Evolutionary conservation across 139 green algal genomes (phyloP), one percentile per base, ranked within the genome.

Genomic region (Asterochloris sp.): DNA sequence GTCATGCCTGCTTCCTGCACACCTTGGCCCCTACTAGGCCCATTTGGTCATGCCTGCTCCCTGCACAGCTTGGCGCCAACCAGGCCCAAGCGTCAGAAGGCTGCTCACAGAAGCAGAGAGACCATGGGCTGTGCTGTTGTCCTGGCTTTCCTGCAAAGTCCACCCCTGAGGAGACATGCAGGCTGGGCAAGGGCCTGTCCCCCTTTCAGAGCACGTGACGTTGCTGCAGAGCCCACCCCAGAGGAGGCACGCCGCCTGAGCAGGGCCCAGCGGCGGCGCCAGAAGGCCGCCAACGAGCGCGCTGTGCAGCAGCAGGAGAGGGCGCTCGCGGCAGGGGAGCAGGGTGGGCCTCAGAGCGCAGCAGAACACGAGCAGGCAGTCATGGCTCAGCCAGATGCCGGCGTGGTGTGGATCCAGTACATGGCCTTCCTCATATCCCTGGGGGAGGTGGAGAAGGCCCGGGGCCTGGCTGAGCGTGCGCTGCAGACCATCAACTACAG

Each of bases 331-430:
- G 27, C 86, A 61, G 66, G 83, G 78, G 47, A 64, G 26, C 74
- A 71, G 0, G 66, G 69, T 9, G 84, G 84, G 14, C 97, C 97
- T 8, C 84, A 88, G 73, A 96, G 54, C 21, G 82, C 67, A 0
- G 85, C 83, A 0, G 96, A 97, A 13, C 99, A 92, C 84, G 97
- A 99, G 90, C 86, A 86, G 82, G 86, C 95, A 38, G 78, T 83
- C 11, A 76, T 97, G 82, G 85, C 89, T 1, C 92, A 88, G 2
- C 95, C 97, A 47, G 94, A 94, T 88, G 91, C 78, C 83, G 93
- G 84, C 64, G 98, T 92, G 73, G 76, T 96, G 26, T 99, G 97
- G 97, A 95, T 99, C 68, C 90, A 93, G 82, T 99, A 95, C 93
- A 97, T 99, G 91, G 95, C 97, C 9, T 95, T 93, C 87, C 87